These are phyloP conservation scores for Inga laurina DNA, from an alignment of 306 rosid species.

Conservation along the genomic window DNA sequence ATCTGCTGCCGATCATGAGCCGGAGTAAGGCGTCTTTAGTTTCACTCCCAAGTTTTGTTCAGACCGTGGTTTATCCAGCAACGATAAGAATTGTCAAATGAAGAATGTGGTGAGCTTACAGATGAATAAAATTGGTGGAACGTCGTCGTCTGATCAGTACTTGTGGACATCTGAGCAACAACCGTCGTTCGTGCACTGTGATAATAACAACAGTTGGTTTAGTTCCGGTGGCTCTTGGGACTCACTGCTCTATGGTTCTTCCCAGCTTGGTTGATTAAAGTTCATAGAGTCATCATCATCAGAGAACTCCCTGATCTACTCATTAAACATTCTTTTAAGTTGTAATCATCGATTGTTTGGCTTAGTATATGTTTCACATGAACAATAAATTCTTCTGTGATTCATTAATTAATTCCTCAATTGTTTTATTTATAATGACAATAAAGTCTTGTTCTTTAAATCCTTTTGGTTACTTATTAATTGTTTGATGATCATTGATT, in stretches of 20 bases:
- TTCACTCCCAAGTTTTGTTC: not conserved
- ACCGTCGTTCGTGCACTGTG: slow-evolving; percentile 38
- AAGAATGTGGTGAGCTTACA: slow-evolving; percentile 36
- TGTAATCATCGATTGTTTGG: slow-evolving; percentile 12
- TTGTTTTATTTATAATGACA: not conserved
- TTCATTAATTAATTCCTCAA: not conserved
- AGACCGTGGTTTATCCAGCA: slow-evolving; percentile 28
- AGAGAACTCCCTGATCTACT: not conserved
- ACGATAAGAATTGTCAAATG: slow-evolving; percentile 25
- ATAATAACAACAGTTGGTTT: slow-evolving; percentile 38
- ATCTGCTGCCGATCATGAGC: slow-evolving; percentile 18
- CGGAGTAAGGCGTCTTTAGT: not conserved
- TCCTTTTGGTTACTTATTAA: not conserved
- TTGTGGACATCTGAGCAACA: slow-evolving; percentile 44
- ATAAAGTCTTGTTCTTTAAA: not conserved
- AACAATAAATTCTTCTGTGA: not conserved
- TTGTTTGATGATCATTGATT: not conserved
- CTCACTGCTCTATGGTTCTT: slow-evolving; percentile 46
- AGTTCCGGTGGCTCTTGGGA: slow-evolving; percentile 45
- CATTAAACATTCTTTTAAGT: slow-evolving; percentile 27
- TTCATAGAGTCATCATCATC: not conserved
- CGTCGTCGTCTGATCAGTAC: slow-evolving; percentile 11
- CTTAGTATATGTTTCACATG: not conserved
- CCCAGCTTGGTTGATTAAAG: slow-evolving; percentile 41
- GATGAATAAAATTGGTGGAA: slow-evolving; percentile 30